Base-by-base conservation (phyloP, 345 rosid species). In the Camelina hispida region DNA sequence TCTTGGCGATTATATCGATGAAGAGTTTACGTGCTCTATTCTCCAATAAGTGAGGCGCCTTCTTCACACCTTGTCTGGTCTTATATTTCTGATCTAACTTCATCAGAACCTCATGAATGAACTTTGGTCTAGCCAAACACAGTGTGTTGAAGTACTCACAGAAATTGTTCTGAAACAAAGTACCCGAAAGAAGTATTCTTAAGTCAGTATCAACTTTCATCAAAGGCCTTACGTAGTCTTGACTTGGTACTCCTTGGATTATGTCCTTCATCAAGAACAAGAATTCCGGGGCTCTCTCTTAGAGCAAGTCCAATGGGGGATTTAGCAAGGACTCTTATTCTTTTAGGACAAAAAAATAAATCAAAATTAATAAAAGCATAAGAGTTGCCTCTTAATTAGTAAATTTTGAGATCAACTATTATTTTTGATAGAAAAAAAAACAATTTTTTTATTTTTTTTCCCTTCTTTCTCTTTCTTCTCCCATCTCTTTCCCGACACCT, bases 221-320 rank as follows among this genome's bases (percentile, higher is more conserved):
- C 88, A 95, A n/a, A 78, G 38, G 66, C 93, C 79, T 95, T 95
- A 67, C 99, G 86, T 79, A 92, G 76, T 79, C 99, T 87, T 13
- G 99, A 95, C 66, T 95, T 95, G 1, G 97, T 95, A 70, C 98
- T 95, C 77, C 99, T 85, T 1, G 97, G 98, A 75, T 95, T 95
- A 71, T 95, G 98, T 11, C 99, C 99, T 82, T 95, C 99, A 5
- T 95, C 98, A 46, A 95, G 88, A n/a, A 95, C 57, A 52, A 95
- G 83, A 38, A 95, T 79, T n/a, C 98, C 98, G 0, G 98, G 99
- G 67, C 98, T 92, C 73, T 95, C 97, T 23, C 97, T 83, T 56
- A 35, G 23, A 22, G 23, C 23, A 22, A 22, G 2, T 22, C 23
- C 23, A 22, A 1, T 22, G 23, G 23, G 23, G 2, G 23, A 2